A percentile compares a stretch with the other conserved stretches of the same genome.
Evolutionary conservation across 768 basidiomycete species (phyloP).

Genomic region (Tylopilus balloui): DNA sequence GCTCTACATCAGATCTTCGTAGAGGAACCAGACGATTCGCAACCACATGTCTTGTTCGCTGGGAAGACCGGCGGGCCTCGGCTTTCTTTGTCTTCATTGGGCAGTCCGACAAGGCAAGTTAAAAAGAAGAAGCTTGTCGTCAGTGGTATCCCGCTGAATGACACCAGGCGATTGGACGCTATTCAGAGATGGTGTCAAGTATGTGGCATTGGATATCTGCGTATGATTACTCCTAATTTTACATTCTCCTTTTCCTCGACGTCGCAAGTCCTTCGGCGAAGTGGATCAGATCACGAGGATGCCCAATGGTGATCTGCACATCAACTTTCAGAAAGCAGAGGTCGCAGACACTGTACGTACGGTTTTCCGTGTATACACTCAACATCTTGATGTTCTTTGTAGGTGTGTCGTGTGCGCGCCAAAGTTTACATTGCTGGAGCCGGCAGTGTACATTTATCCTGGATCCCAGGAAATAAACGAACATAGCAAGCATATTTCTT

Average conservation of each 20-base stretch:
- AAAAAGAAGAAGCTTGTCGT: slow-evolving; percentile 66
- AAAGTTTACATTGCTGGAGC: slow-evolving; percentile 70
- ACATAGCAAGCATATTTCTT: slow-evolving; percentile 17
- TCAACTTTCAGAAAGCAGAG: slow-evolving; percentile 69
- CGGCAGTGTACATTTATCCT: slow-evolving; percentile 75
- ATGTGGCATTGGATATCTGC: slow-evolving; percentile 13
- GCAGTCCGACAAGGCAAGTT: slow-evolving; percentile 35
- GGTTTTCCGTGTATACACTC: not conserved
- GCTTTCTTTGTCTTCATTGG: slow-evolving; percentile 33
- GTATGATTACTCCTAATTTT: slow-evolving; percentile 1
- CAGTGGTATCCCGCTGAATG: slow-evolving; percentile 60
- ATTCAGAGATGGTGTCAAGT: slow-evolving; percentile 77
- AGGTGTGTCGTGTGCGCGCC: slow-evolving; percentile 79
- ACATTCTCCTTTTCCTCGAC: slow-evolving; percentile 4
- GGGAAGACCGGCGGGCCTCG: slow-evolving; percentile 22
- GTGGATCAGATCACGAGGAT: slow-evolving; percentile 66
- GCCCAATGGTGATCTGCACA: slow-evolving; percentile 75
- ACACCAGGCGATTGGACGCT: slow-evolving; percentile 60
- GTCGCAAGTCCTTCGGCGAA: slow-evolving; percentile 64
- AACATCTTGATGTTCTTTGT: slow-evolving; percentile 9
- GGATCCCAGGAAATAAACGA: slow-evolving; percentile 55
- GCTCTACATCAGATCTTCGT: slow-evolving; percentile 20
- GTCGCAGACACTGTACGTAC: slow-evolving; percentile 73
- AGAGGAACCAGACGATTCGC: slow-evolving; percentile 27
- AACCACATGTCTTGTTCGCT: slow-evolving; percentile 28